Conservation (phyloP, 345 rosid genomes). For the Conringia planisiliqua region DNA sequence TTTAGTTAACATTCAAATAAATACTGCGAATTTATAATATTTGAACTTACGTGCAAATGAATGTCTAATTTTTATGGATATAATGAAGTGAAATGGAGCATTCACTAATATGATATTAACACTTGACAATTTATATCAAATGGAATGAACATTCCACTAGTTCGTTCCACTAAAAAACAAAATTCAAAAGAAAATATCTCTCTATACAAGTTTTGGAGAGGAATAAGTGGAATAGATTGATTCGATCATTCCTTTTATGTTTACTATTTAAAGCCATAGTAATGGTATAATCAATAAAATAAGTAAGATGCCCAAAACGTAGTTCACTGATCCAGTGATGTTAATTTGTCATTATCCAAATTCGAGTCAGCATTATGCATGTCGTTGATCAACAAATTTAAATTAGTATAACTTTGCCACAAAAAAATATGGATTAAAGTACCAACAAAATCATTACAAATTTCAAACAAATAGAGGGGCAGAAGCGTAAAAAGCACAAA, state of each 20-base stretch:
- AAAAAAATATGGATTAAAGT: background rate
- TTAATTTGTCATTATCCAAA: background rate
- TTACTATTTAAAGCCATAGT: background rate
- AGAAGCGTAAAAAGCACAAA: background rate
- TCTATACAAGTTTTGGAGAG: background rate
- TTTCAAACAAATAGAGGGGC: conserved; percentile 12
- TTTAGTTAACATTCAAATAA: background rate
- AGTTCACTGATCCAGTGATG: background rate
- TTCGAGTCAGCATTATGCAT: background rate
- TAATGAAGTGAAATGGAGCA: background rate
- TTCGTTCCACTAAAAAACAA: background rate
- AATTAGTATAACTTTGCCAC: too few species aligned
- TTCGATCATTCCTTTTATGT: background rate
- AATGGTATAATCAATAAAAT: background rate
- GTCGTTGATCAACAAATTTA: background rate
- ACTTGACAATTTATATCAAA: background rate
- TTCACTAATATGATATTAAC: background rate
- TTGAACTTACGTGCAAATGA: too few species aligned
- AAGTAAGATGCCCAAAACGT: background rate
- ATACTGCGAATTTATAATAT: too few species aligned
- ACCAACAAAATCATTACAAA: background rate
- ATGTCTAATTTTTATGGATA: background rate
- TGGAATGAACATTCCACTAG: background rate
- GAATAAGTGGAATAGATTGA: background rate
- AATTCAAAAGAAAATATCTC: background rate